phyloP scores from a whole-genome alignment of 208 protist genomes.

The Trypanosoma conorhini region DNA sequence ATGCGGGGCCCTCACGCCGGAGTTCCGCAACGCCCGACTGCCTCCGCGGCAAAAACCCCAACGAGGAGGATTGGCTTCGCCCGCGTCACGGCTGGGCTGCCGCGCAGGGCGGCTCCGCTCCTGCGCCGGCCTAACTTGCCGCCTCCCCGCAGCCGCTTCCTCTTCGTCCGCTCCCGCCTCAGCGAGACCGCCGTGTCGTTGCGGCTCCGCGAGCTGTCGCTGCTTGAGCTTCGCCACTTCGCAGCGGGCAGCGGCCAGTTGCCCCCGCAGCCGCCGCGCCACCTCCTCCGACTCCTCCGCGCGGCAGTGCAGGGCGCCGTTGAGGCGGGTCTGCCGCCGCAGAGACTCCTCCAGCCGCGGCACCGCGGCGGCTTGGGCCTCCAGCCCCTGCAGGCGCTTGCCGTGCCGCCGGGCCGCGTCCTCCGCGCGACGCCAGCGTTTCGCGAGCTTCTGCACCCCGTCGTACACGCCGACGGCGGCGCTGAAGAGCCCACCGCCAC shows the following conservation, averaged over 20 bases:
- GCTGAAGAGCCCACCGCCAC: background rate
- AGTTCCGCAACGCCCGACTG: too few relatives aligned
- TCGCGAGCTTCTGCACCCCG: background rate
- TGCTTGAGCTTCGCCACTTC: background rate
- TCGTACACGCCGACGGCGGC: slow-evolving; percentile 2
- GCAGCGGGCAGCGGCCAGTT: background rate
- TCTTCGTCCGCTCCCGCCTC: background rate
- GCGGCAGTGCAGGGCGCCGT: slow-evolving; percentile 2
- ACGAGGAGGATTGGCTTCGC: too few relatives aligned
- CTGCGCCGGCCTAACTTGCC: background rate
- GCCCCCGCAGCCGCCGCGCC: background rate
- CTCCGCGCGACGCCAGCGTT: slow-evolving; percentile 1
- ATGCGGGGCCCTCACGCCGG: background rate
- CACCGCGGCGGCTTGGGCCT: background rate
- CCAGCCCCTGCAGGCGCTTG: background rate
- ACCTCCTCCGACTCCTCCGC: slow-evolving; percentile 8
- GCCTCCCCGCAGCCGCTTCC: background rate
- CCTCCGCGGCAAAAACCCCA: too few relatives aligned
- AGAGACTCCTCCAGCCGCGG: background rate
- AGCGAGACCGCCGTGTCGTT: background rate
- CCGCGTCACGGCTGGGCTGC: background rate
- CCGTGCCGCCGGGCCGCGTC: background rate
- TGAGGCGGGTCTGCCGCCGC: background rate
- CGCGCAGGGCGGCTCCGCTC: background rate
- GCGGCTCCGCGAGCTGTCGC: background rate